Evolutionary conservation across 2,329 filamentous ascomycete species (phyloP).

Genomic region (Sporothrix mexicana): DNA sequence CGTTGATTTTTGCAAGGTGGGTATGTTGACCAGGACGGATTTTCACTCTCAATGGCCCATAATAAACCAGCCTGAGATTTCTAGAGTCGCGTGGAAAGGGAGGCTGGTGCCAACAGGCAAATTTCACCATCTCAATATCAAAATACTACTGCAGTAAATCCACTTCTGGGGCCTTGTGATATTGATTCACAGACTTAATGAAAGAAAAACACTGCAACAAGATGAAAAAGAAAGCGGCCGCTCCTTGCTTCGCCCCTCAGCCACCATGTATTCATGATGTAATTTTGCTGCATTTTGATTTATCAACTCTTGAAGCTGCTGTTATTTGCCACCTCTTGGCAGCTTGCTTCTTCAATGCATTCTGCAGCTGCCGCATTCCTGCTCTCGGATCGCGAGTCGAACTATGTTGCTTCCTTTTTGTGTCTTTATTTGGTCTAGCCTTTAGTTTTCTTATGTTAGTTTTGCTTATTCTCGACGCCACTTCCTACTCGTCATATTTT

Average conservation of each 20-base stretch:
- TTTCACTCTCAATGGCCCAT: no score
- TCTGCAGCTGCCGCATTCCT: slow-evolving; percentile 13
- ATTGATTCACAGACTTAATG: not conserved
- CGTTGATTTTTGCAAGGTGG: no score
- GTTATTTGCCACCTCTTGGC: not conserved
- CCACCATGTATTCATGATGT: not conserved
- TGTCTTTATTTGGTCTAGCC: not conserved
- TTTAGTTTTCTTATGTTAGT: no score
- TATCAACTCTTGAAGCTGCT: slow-evolving; percentile 5
- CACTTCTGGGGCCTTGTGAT: not conserved
- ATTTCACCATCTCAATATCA: not conserved
- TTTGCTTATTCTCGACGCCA: not conserved
- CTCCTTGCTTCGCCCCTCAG: slow-evolving; percentile 3
- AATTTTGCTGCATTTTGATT: not conserved
- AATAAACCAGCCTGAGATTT: no score
- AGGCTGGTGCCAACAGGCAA: not conserved
- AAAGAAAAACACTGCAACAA: slow-evolving; percentile 12
- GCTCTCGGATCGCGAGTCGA: slow-evolving; percentile 17
- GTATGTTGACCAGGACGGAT: no score
- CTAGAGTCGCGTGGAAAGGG: not conserved
- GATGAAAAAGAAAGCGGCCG: not conserved
- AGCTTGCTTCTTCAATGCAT: not conserved
- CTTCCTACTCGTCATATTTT: not conserved
- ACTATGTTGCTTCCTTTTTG: not conserved
- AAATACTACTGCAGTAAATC: not conserved